Conservation (phyloP, 345 rosid genomes). For the Geranium brycei region DNA sequence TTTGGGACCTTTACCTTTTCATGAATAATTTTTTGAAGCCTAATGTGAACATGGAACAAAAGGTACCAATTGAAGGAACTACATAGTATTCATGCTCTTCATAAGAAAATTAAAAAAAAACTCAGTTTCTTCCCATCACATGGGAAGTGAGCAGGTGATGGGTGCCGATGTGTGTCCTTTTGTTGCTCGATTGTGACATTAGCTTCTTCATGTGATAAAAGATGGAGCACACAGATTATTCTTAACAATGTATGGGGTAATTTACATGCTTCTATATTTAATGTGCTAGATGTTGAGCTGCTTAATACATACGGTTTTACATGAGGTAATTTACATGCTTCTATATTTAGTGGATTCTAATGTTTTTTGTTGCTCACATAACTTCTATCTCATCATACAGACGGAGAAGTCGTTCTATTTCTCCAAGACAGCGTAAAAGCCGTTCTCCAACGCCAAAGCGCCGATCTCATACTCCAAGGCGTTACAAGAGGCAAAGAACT, state of each 20-base stretch:
- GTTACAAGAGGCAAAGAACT: conserved; percentile 65
- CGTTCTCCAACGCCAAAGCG: conserved; percentile 20
- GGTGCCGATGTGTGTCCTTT: conserved; percentile 61
- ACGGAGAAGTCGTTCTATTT: conserved; percentile 68
- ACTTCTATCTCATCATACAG: conserved; percentile 37
- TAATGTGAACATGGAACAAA: conserved; percentile 9
- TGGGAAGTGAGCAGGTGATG: conserved; percentile 79
- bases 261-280: conserved; percentile 43
- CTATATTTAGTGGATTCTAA: conserved; percentile 15
- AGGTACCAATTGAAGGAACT: conserved; percentile 14
- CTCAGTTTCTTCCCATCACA: conserved; percentile 33
- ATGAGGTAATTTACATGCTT: too few species aligned
- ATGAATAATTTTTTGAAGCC: background rate
- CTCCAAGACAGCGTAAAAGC: conserved; percentile 39
- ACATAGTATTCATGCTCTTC: conserved; percentile 24
- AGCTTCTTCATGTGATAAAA: conserved; percentile 86
- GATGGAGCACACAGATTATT: conserved; percentile 70
- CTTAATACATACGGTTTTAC: conserved; percentile 14
- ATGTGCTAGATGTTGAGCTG: conserved; percentile 28
- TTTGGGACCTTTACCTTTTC: background rate
- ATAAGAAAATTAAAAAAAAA: conserved; percentile 19
- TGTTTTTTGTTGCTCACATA: conserved; percentile 16
- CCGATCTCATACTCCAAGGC: conserved; percentile 40
- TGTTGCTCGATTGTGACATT: conserved; percentile 69
- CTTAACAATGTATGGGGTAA: conserved; percentile 92